Evolutionary conservation across 768 basidiomycete genomes (phyloP).

Genomic region (Clavaria fumosa): DNA sequence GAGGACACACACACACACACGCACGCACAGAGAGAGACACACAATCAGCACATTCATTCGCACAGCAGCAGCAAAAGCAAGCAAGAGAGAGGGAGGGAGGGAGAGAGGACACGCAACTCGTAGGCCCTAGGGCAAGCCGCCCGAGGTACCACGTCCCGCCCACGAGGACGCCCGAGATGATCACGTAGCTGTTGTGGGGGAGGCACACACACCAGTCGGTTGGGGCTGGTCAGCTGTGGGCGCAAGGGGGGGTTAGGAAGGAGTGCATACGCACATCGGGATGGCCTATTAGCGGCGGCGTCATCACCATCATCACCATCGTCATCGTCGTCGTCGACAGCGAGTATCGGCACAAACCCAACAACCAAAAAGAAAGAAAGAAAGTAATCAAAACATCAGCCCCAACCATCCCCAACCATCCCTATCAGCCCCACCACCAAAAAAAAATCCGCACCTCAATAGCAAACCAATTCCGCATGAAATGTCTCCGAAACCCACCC

Average conservation of each 20-base stretch:
- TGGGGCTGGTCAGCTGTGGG: background rate
- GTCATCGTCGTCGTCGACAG: too few relatives aligned
- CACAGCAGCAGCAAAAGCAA: too few relatives aligned
- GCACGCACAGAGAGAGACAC: constrained; percentile 1
- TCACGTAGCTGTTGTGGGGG: constrained; percentile 28
- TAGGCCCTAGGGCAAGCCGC: constrained; percentile 47
- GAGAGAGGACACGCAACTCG: too few relatives aligned
- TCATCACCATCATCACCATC: too few relatives aligned
- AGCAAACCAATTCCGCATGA: constrained; percentile 60
- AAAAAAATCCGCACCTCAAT: constrained; percentile 54
- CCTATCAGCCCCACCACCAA: too few relatives aligned
- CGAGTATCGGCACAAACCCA: too few relatives aligned
- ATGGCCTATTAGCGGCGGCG: constrained; percentile 33
- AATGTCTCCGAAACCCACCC: constrained; percentile 21
- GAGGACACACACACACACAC: background rate
- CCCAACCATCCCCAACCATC: too few relatives aligned
- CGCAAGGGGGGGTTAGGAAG: constrained; percentile 1
- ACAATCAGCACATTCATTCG: too few relatives aligned
- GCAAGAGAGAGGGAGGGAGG: too few relatives aligned
- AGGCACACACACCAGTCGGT: too few relatives aligned
- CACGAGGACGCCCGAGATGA: constrained; percentile 32
- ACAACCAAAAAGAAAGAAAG: too few relatives aligned
- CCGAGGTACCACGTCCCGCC: constrained; percentile 57
- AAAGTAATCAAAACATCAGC: too few relatives aligned
- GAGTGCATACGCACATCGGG: constrained; percentile 28